Base-by-base conservation (phyloP, 805 yeast genomes). In the Barnettozyma botsteinii region DNA sequence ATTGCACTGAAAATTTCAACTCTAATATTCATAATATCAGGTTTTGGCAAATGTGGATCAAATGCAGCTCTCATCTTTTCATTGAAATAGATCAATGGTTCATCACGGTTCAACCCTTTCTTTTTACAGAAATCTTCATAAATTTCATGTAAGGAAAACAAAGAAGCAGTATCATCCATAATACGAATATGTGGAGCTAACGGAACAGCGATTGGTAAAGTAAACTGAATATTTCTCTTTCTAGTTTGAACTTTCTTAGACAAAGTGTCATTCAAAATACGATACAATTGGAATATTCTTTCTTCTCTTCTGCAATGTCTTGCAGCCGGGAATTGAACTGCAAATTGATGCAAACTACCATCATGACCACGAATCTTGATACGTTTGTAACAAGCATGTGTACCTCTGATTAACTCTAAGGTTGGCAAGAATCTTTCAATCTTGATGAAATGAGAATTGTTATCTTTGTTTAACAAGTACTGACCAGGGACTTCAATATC, bases 401-500 rank as follows among this genome's bases (percentile, higher is more conserved):
- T 82, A 1, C 96, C 95, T 43, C 98, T 77, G 5, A 88, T 85
- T 47, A 89, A 73, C 45, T 87, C 95, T 39, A 93, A 77, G 0
- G 85, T 78, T 3, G 98, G 94, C 60, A 93, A 65, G 64, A 93
- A 94, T 42, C 98, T 71, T 47, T 88, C 97, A 53, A 93, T 85
- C 70, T 93, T 93, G 36, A 87, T 75, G 59, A 93, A 94, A 60
- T 91, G 96, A n/a, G 76, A 62, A 57, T 86, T 91, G 60, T 74
- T 87, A 53, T 91, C 98, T 58, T 81, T 84, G 59, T 86, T 85
- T 65, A 87, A 69, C 56, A 89, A 66, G 56, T 93, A 93, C 58
- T 93, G 99, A 2, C 99, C 98, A 0, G 98, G 98, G 43, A 93
- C 80, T 60, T 93, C 98, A 43, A 93, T 86, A 36, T 93, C 98